phyloP scores from a whole-genome alignment of 2,329 filamentous ascomycete genomes.

The Microdochium trichocladiopsis region DNA sequence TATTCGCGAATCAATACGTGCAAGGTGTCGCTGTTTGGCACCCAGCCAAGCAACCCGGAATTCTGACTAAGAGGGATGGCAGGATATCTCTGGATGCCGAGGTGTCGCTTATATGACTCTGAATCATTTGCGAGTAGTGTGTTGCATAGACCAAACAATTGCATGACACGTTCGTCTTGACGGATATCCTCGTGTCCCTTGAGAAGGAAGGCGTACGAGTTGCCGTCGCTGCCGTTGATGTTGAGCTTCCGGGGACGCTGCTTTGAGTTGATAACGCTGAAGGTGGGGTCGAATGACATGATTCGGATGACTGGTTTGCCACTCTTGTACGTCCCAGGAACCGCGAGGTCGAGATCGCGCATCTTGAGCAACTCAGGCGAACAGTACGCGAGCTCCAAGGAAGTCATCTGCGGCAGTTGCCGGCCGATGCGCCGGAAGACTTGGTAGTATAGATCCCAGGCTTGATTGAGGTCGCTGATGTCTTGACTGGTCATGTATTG shows the following conservation, averaged over 20 bases:
- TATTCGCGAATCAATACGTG: constrained; percentile 97
- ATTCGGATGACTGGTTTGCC: constrained; percentile 74
- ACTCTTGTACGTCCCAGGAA: constrained; percentile 91
- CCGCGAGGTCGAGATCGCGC: constrained; percentile 80
- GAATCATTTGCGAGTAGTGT: constrained; percentile 89
- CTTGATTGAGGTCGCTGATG: constrained; percentile 90
- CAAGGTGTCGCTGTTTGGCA: constrained; percentile 94
- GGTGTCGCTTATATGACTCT: constrained; percentile 93
- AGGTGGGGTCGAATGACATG: constrained; percentile 80
- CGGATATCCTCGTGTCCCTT: constrained; percentile 99
- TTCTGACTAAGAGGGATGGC: constrained; percentile 97
- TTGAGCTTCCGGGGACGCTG: constrained; percentile 88
- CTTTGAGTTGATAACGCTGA: constrained; percentile 93
- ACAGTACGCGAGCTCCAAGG: constrained; percentile 90
- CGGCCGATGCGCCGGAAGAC: constrained; percentile 94
- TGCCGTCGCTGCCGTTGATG: constrained; percentile 82
- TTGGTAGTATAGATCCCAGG: constrained; percentile 98
- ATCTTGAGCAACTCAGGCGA: constrained; percentile 87
- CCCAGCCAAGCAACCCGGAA: constrained; percentile 92
- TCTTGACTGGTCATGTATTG: constrained; percentile 86
- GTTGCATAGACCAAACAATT: constrained; percentile 95
- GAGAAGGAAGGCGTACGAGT: constrained; percentile 78
- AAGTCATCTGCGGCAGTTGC: constrained; percentile 87
- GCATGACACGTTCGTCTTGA: constrained; percentile 99
- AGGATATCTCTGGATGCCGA: constrained; percentile 92